A percentile compares a stretch with the other conserved stretches of the same genome.
phyloP scores from a whole-genome alignment of 306 rosid species.

The Trifolium fragiferum region DNA sequence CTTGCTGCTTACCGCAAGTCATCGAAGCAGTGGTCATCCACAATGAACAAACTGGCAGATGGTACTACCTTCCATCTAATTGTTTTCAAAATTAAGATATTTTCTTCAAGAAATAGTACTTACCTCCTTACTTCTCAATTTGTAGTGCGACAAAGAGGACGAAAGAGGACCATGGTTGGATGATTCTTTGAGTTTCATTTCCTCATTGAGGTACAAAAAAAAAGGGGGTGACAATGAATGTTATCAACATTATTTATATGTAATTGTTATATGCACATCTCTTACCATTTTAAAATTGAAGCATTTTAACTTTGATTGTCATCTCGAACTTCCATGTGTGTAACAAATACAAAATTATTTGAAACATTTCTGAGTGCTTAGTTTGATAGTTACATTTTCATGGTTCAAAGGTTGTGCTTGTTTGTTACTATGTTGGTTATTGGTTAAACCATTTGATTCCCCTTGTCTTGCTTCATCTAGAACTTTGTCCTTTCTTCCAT shows the following conservation, averaged over 20 bases:
- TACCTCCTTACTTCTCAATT: slow-evolving; percentile 26
- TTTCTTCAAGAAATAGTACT: slow-evolving; percentile 14
- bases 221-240: slow-evolving; percentile 16
- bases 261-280: slow-evolving; percentile 23
- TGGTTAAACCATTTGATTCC: neutral
- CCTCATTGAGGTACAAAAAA: slow-evolving; percentile 12
- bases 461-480: no score
- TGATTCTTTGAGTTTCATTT: slow-evolving; percentile 45
- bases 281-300: neutral
- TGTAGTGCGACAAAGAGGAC: slow-evolving; percentile 87
- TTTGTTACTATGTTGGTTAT: neutral
- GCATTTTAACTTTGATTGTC: slow-evolving; percentile 17
- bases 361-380: neutral
- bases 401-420: neutral
- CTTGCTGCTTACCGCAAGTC: slow-evolving; percentile 82
- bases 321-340: neutral
- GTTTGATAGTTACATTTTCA: neutral
- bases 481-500: no score
- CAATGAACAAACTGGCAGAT: slow-evolving; percentile 55
- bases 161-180: slow-evolving; percentile 96
- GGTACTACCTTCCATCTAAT: slow-evolving; percentile 43
- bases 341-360: slow-evolving; percentile 18
- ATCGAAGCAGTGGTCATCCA: slow-evolving; percentile 92
- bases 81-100: slow-evolving; percentile 3
- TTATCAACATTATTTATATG: slow-evolving; percentile 20